Base-by-base conservation (phyloP, 805 yeast species). In the Starmerella vaccinii region DNA sequence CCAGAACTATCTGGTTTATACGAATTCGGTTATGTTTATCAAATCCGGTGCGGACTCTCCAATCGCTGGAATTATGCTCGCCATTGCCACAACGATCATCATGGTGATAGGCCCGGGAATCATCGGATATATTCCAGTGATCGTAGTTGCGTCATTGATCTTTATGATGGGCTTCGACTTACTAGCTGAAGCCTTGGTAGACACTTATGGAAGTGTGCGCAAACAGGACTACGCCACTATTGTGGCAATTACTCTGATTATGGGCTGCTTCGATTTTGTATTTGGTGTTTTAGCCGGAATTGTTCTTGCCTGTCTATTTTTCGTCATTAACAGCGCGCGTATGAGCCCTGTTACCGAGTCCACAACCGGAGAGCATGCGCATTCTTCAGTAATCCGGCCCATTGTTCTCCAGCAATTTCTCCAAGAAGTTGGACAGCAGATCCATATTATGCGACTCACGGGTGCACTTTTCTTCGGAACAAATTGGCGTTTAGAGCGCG, bases 201-300 rank as follows among this genome's bases (percentile, higher is more conserved):
- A 92, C 64, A 87, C 97, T 0, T 74, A 76, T 67, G 92, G 90
- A 4, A 77, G 82, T 55, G 74, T 90, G 44, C 74, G 80, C 33
- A 71, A 66, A 22, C 82, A 85, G 58, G 98, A 92, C 65, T 92
- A 92, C 64, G 58, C 77, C 29, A 92, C 98, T 2, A 82, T 92
- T 52, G 65, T 84, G 9, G 79, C 82, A 7, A 92, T 92, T 58
- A 95, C 94, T n/a, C 68, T 87, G 27, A 82, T 89, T 0, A 92
- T 92, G 97, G 97, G 97, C 3, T 81, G 84, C 1, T 82, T 86
- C 76, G 98, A 92, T 68, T 92, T 92, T 65, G 97, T 92, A 9
- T 76, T 80, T 57, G 98, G 98, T 52, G 86, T 92, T 27, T 69
- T 90, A 50, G 89, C 82, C 18, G 98, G 98, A 45, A 83, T 90